phyloP scores from a whole-genome alignment of 2,329 filamentous ascomycete species.

The Boeremia lycopersici region DNA sequence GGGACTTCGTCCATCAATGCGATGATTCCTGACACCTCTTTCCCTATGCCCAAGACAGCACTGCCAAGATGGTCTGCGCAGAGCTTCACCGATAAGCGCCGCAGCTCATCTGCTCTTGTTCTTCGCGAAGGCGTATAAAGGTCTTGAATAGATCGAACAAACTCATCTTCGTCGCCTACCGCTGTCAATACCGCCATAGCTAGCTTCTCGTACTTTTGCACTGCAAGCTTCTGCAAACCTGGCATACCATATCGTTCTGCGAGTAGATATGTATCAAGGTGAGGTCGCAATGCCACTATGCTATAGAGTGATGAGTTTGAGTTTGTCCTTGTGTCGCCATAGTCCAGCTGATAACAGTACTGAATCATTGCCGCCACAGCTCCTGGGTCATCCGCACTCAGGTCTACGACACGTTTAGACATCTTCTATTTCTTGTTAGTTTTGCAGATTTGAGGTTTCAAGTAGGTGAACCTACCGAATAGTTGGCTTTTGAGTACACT shows the following conservation, averaged over 20 bases:
- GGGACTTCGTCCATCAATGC: slow-evolving; percentile 38
- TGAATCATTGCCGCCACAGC: slow-evolving; percentile 44
- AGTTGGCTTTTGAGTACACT: slow-evolving; percentile 35
- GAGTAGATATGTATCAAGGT: slow-evolving; percentile 38
- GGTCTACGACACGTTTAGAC: slow-evolving; percentile 33
- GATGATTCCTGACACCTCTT: slow-evolving; percentile 34
- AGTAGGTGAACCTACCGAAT: slow-evolving; percentile 18
- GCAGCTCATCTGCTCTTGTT: slow-evolving; percentile 30
- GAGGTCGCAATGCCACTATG: slow-evolving; percentile 30
- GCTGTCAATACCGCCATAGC: slow-evolving; percentile 27
- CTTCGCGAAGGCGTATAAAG: slow-evolving; percentile 33
- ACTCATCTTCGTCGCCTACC: slow-evolving; percentile 32
- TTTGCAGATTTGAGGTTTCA: background rate
- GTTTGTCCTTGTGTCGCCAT: slow-evolving; percentile 31
- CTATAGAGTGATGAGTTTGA: slow-evolving; percentile 26
- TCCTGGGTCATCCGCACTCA: slow-evolving; percentile 38
- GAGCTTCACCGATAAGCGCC: slow-evolving; percentile 28
- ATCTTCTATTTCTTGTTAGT: slow-evolving; percentile 29
- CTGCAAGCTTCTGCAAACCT: slow-evolving; percentile 31
- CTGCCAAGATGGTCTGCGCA: slow-evolving; percentile 39
- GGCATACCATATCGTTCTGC: slow-evolving; percentile 37
- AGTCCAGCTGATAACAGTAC: slow-evolving; percentile 41
- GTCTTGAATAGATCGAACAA: slow-evolving; percentile 31
- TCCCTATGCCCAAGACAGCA: slow-evolving; percentile 35
- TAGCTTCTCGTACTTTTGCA: slow-evolving; percentile 36